Evolutionary conservation across 495 filamentous ascomycete genomes (phyloP).

Genomic region (Thermochaetoides thermophila): DNA sequence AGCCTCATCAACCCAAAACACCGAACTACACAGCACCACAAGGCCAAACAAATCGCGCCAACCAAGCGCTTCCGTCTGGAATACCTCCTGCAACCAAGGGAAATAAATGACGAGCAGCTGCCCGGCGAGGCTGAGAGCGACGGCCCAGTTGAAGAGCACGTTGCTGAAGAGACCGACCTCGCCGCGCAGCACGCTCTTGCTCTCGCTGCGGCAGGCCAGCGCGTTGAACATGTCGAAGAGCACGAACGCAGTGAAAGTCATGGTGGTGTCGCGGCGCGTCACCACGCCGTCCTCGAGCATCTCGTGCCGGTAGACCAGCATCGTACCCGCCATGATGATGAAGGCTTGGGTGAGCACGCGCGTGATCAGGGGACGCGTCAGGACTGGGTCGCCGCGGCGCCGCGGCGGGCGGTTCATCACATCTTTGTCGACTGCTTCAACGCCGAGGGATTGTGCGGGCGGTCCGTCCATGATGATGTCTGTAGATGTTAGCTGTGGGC

Average conservation of each 20-base stretch:
- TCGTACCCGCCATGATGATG: slow-evolving; percentile 83
- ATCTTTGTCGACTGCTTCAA: slow-evolving; percentile 86
- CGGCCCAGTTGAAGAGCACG: slow-evolving; percentile 90
- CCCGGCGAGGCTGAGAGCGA: slow-evolving; percentile 65
- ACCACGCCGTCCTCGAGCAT: slow-evolving; percentile 70
- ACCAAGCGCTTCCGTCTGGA: slow-evolving; percentile 81
- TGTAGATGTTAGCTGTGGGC: slow-evolving; percentile 19
- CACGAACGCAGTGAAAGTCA: slow-evolving; percentile 98
- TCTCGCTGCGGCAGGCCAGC: slow-evolving; percentile 79
- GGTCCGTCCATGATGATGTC: slow-evolving; percentile 99
- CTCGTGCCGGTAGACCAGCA: slow-evolving; percentile 78
- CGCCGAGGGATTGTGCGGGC: slow-evolving; percentile 89
- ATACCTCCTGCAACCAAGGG: slow-evolving; percentile 80
- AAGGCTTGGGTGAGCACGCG: slow-evolving; percentile 77
- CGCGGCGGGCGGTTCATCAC: slow-evolving; percentile 90
- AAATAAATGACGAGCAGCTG: slow-evolving; percentile 88
- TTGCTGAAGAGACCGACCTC: slow-evolving; percentile 75
- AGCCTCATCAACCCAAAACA: slow-evolving; percentile 89
- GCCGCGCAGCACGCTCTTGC: slow-evolving; percentile 72
- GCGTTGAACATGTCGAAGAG: slow-evolving; percentile 99
- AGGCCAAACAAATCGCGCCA: slow-evolving; percentile 57
- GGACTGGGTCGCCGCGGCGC: slow-evolving; percentile 65
- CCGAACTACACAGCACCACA: slow-evolving; percentile 60
- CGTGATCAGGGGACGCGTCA: slow-evolving; percentile 65
- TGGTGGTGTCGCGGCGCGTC: slow-evolving; percentile 88